Conservation (phyloP, 2,329 filamentous ascomycete species). For the Cercospora sp. region DNA sequence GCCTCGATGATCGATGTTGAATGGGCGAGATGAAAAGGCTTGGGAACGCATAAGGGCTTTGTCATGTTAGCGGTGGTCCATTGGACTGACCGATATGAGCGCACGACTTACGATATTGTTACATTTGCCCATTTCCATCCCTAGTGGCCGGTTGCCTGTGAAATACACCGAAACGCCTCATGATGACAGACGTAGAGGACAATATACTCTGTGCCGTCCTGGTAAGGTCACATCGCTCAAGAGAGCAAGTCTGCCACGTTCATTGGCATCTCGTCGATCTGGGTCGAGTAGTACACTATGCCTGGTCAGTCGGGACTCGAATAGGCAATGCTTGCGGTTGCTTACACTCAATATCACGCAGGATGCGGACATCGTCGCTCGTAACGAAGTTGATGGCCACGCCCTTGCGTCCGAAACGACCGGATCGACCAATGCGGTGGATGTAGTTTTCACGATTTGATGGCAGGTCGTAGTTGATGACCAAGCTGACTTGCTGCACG, state of each 20-base stretch:
- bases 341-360: conserved; percentile 92
- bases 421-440: conserved; percentile 93
- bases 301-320: conserved; percentile 27
- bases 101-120: conserved; percentile 31
- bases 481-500: conserved; percentile 94
- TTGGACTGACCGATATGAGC: conserved; percentile 1
- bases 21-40: conserved; percentile 1
- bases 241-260: conserved; percentile 57
- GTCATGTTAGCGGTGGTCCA: conserved; percentile 10
- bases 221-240: conserved; percentile 16
- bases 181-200: not conserved
- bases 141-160: conserved; percentile 35
- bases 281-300: conserved; percentile 87
- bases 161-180: conserved; percentile 12
- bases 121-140: conserved; percentile 39
- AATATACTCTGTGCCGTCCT: not conserved
- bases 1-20: not conserved
- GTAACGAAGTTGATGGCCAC: conserved; percentile 99
- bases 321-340: not conserved
- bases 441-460: conserved; percentile 99
- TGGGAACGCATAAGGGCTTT: conserved; percentile 13
- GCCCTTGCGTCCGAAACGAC: conserved; percentile 95
- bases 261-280: conserved; percentile 99
- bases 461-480: conserved; percentile 98
- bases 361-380: conserved; percentile 93